phyloP scores from a whole-genome alignment of 2,329 filamentous ascomycete genomes.

The Ophiostoma himal-ulmi region DNA sequence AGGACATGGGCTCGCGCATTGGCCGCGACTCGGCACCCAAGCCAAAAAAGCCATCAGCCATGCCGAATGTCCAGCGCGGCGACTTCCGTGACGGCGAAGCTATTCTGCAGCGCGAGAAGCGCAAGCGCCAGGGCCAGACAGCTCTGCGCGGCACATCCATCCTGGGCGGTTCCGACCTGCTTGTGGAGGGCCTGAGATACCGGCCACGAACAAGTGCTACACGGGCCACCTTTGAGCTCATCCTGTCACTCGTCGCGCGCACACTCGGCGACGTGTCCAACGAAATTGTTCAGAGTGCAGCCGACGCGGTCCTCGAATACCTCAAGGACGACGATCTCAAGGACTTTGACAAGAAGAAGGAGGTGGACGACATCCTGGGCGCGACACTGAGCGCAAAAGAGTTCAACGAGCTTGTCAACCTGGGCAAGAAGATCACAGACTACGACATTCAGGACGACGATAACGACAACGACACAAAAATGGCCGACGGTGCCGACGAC shows the following conservation, averaged over 20 bases:
- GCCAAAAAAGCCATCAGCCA: constrained; percentile 65
- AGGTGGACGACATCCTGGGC: constrained; percentile 91
- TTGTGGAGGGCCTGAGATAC: constrained; percentile 88
- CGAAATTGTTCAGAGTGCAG: constrained; percentile 86
- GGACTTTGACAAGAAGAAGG: constrained; percentile 97
- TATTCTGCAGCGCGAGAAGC: constrained; percentile 75
- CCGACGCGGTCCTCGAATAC: constrained; percentile 83
- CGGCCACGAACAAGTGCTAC: constrained; percentile 87
- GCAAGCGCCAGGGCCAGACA: constrained; percentile 75
- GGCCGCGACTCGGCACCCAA: constrained; percentile 74
- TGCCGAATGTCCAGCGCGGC: constrained; percentile 68
- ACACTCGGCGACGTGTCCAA: constrained; percentile 89
- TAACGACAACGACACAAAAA: constrained; percentile 82
- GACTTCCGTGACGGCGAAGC: constrained; percentile 74
- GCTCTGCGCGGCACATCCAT: constrained; percentile 67
- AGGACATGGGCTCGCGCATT: constrained; percentile 86
- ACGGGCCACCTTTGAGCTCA: constrained; percentile 87
- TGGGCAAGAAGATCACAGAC: constrained; percentile 98
- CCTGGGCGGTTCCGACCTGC: constrained; percentile 71
- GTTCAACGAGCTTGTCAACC: constrained; percentile 93
- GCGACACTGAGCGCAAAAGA: constrained; percentile 75
- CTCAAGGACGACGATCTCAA: constrained; percentile 94
- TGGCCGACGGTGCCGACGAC: constrained; percentile 58
- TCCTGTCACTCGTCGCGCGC: constrained; percentile 82
- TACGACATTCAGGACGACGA: constrained; percentile 96